Base-by-base conservation (phyloP, 129 eudicot species). In the Rutidosis leptorrhynchoides region DNA sequence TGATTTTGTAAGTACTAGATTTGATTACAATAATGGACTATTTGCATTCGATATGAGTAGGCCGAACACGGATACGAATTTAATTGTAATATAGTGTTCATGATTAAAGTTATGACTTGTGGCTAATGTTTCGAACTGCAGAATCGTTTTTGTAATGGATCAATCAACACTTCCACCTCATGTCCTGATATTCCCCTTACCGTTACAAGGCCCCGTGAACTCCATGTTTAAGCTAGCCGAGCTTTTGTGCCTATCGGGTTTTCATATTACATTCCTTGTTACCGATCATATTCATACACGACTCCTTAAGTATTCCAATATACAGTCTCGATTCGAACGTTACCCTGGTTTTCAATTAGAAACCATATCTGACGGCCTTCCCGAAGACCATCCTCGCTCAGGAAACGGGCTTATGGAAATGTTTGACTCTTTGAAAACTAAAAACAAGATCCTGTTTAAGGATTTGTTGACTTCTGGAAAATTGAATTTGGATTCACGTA, bases 121-220 rank as follows among this genome's bases (percentile, higher is more conserved):
- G 67, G 4, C 56, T 20, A 17, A 58, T 59, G 71, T 64, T 74
- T 33, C 33, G 40, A 17, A n/a, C n/a, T n/a, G n/a, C n/a, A n/a
- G n/a, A n/a, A n/a, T n/a, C n/a, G n/a, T n/a, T n/a, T 60, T 10
- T 2, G 62, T 58, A 21, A 79, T 78, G 83, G 79, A 79, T 64
- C 71, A 58, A 74, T 26, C 9, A 53, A 27, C 22, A 15, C 22
- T 25, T 26, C 79, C 75, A 33, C 84, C 95, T 21, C 95, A 81
- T 58, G 90, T 87, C 6, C 82, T 83, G 54, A 74, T 87, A 74
- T 87, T 81, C 72, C 95, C 95, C 3, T 58, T 83, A n/a, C 95
- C 95, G 9, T 56, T 81, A 9, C 95, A 87, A 69, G 87, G 95
- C 35, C 95, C 84, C 28, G 85, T 87, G 24, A 87, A 87, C 72